Evolutionary conservation across 148 eudicot species (phyloP).

Genomic region (Dianthus caryophyllus): DNA sequence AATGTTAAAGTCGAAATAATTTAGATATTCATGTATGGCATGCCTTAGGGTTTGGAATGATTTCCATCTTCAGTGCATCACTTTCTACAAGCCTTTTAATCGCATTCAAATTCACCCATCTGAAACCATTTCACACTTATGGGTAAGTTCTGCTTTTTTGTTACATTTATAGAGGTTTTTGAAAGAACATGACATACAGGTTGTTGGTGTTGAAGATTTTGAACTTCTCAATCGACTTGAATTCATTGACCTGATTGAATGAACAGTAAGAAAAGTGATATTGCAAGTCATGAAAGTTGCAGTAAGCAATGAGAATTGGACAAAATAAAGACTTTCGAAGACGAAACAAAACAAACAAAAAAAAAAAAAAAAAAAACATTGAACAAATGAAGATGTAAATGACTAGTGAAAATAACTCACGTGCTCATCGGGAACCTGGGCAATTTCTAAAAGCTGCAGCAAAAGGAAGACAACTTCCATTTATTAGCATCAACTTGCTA

Average conservation of each 20-base stretch:
- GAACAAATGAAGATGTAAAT: background rate
- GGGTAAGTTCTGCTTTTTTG: background rate
- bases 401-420: conserved; percentile 41
- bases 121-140: conserved; percentile 28
- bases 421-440: conserved; percentile 91
- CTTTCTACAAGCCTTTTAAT: conserved; percentile 87
- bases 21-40: background rate
- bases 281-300: background rate
- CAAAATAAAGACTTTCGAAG: no score
- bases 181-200: conserved; percentile 47
- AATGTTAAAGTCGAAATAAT: background rate
- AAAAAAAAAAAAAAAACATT: no score
- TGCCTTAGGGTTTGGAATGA: conserved; percentile 99
- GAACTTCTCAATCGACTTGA: conserved; percentile 98
- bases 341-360: no score
- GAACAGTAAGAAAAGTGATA: conserved; percentile 13
- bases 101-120: conserved; percentile 93
- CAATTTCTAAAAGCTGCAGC: conserved; percentile 94
- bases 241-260: conserved; percentile 78
- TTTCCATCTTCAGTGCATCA: conserved; percentile 93
- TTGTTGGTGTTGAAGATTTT: conserved; percentile 99
- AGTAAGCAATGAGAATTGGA: background rate
- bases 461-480: conserved; percentile 18
- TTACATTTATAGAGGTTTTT: background rate
- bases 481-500: conserved; percentile 8